A percentile compares a stretch with the other conserved stretches of the same genome.
phyloP scores from a whole-genome alignment of 495 filamentous ascomycete genomes.

The Filosporella fistucella region DNA sequence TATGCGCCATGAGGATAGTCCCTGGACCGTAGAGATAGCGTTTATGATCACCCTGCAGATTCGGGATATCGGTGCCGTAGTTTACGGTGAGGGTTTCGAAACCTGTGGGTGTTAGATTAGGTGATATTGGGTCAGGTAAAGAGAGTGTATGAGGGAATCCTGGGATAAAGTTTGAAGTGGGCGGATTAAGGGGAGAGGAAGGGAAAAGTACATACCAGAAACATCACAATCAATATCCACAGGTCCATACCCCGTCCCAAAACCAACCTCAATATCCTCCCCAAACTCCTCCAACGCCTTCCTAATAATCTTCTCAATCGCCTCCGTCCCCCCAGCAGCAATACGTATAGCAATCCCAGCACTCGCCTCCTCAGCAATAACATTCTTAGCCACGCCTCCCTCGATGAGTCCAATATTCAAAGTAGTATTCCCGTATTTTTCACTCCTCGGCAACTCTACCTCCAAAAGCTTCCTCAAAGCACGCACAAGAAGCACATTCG shows the following conservation, averaged over 20 bases:
- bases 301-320: constrained; percentile 49
- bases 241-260: constrained; percentile 59
- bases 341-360: constrained; percentile 69
- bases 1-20: constrained; percentile 83
- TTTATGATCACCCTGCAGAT: constrained; percentile 66
- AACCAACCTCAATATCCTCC: constrained; percentile 57
- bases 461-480: constrained; percentile 59
- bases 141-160: too few relatives aligned
- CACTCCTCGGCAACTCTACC: constrained; percentile 64
- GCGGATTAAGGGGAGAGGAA: background rate
- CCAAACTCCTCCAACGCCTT: constrained; percentile 53
- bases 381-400: constrained; percentile 84
- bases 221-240: constrained; percentile 78
- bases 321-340: constrained; percentile 61
- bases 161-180: background rate
- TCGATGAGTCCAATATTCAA: constrained; percentile 76
- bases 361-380: constrained; percentile 68
- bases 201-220: constrained; percentile 43
- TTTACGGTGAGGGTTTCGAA: constrained; percentile 79
- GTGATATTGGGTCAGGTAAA: too few relatives aligned
- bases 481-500: constrained; percentile 67
- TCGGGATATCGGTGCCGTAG: constrained; percentile 89
- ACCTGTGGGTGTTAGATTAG: constrained; percentile 36
- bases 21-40: constrained; percentile 87
- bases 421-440: constrained; percentile 80